A percentile compares a stretch with the other conserved stretches of the same genome.
Evolutionary conservation across 805 yeast species (phyloP).

Genomic region (Wickerhamiella dianesei): DNA sequence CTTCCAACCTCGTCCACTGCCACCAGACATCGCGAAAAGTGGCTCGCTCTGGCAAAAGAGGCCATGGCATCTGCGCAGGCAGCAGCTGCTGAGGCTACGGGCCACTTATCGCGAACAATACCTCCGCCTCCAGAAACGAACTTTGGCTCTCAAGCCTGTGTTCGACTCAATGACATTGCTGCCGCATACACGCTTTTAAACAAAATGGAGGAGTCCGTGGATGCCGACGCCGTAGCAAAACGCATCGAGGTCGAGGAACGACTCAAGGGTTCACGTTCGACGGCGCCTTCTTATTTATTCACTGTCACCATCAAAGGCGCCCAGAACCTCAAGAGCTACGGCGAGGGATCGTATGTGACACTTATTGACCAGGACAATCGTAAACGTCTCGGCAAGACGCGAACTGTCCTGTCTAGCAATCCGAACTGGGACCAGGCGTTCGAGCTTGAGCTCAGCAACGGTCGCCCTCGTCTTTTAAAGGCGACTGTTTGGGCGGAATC

Average conservation of each 20-base stretch:
- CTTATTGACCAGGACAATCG: slow-evolving; percentile 43
- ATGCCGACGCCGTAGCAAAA: slow-evolving; percentile 39
- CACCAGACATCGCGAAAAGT: slow-evolving; percentile 21
- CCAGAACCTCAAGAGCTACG: slow-evolving; percentile 32
- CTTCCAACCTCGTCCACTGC: slow-evolving; percentile 1
- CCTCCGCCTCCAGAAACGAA: slow-evolving; percentile 35
- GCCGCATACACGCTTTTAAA: slow-evolving; percentile 20
- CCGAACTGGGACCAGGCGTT: slow-evolving; percentile 87
- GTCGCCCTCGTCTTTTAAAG: slow-evolving; percentile 35
- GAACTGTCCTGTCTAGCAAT: slow-evolving; percentile 43
- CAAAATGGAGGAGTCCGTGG: slow-evolving; percentile 30
- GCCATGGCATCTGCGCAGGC: slow-evolving; percentile 22
- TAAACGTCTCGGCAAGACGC: slow-evolving; percentile 53
- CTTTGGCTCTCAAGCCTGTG: slow-evolving; percentile 50
- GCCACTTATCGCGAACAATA: background rate
- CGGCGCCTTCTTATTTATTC: slow-evolving; percentile 29
- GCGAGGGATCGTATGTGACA: slow-evolving; percentile 43
- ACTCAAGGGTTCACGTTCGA: slow-evolving; percentile 4
- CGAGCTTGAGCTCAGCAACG: slow-evolving; percentile 34
- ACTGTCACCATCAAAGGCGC: slow-evolving; percentile 52
- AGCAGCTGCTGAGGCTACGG: slow-evolving; percentile 19
- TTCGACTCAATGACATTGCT: slow-evolving; percentile 56
- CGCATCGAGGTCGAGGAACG: slow-evolving; percentile 21
- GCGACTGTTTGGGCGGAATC: slow-evolving; percentile 62
- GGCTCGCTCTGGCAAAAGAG: slow-evolving; percentile 26